Conservation (phyloP, 2,329 filamentous ascomycete genomes). For the Phoma herbarum region DNA sequence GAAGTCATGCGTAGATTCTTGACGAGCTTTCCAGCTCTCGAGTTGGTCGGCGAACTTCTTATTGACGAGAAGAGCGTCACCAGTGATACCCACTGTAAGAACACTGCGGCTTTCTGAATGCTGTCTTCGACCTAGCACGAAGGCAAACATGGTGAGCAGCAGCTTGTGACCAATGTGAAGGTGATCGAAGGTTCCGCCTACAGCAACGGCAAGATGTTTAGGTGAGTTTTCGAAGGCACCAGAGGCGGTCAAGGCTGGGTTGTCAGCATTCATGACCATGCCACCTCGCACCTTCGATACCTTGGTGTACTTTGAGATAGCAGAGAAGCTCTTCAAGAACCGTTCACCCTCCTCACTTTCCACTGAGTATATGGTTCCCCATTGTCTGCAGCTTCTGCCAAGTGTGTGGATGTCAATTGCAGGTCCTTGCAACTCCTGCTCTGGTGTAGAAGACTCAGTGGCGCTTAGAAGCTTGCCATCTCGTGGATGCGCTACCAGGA, state of each 20-base stretch:
- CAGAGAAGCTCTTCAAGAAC: slow-evolving; percentile 60
- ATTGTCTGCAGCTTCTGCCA: slow-evolving; percentile 62
- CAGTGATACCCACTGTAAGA: slow-evolving; percentile 86
- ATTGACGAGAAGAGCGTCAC: slow-evolving; percentile 82
- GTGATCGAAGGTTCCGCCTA: slow-evolving; percentile 97
- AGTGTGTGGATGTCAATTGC: slow-evolving; percentile 60
- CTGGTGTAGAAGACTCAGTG: slow-evolving; percentile 35
- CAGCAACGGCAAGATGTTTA: slow-evolving; percentile 72
- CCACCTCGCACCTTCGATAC: slow-evolving; percentile 50
- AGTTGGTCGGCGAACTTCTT: slow-evolving; percentile 87
- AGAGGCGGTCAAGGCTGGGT: not conserved
- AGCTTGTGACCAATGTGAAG: slow-evolving; percentile 95
- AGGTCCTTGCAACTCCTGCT: slow-evolving; percentile 56
- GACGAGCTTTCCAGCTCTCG: slow-evolving; percentile 80
- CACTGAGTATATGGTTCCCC: slow-evolving; percentile 72
- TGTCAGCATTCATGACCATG: slow-evolving; percentile 33
- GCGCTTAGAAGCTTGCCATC: slow-evolving; percentile 38
- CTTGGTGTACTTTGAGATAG: slow-evolving; percentile 38
- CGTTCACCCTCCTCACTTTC: slow-evolving; percentile 71
- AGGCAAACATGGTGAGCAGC: slow-evolving; percentile 85
- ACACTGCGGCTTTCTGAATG: slow-evolving; percentile 53
- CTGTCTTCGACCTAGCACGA: slow-evolving; percentile 65
- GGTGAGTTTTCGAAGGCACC: slow-evolving; percentile 24
- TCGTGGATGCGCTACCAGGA: slow-evolving; percentile 72
- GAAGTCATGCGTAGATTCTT: slow-evolving; percentile 74